Evolutionary conservation across 2,329 filamentous ascomycete species (phyloP).

Genomic region (Diaporthe australafricana): DNA sequence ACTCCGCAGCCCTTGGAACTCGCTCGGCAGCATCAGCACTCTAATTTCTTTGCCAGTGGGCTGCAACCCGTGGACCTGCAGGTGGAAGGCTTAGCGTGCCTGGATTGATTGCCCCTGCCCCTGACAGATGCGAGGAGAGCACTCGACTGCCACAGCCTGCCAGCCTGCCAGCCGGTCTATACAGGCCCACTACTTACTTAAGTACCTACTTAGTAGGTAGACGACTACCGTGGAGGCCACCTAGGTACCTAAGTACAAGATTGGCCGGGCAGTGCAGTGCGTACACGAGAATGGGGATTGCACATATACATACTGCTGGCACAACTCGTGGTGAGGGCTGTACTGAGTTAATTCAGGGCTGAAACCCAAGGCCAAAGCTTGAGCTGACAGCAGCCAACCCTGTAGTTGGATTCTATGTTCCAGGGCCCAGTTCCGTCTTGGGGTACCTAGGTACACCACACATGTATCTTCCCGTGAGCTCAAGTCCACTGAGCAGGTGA

Average conservation of each 20-base stretch:
- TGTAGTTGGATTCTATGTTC: background rate
- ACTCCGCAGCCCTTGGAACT: background rate
- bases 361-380: slow-evolving; percentile 12
- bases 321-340: too few species aligned
- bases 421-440: too few species aligned
- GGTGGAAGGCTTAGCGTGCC: slow-evolving; percentile 17
- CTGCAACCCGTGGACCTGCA: slow-evolving; percentile 19
- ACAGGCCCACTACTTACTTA: background rate
- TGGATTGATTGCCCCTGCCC: slow-evolving; percentile 18
- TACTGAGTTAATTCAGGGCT: background rate
- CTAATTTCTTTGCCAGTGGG: slow-evolving; percentile 11
- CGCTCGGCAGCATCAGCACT: slow-evolving; percentile 13
- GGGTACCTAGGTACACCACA: too few species aligned
- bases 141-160: too few species aligned
- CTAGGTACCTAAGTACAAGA: background rate
- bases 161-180: too few species aligned
- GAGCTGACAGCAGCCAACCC: slow-evolving; percentile 3
- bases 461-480: too few species aligned
- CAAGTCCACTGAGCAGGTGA: background rate
- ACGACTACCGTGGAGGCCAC: too few species aligned
- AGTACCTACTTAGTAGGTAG: background rate
- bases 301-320: too few species aligned
- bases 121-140: slow-evolving; percentile 19
- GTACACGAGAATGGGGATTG: too few species aligned
- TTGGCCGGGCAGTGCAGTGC: too few species aligned